Conservation (phyloP, 177 flowering plant species). For the Tripterygium wilfordii region DNA sequence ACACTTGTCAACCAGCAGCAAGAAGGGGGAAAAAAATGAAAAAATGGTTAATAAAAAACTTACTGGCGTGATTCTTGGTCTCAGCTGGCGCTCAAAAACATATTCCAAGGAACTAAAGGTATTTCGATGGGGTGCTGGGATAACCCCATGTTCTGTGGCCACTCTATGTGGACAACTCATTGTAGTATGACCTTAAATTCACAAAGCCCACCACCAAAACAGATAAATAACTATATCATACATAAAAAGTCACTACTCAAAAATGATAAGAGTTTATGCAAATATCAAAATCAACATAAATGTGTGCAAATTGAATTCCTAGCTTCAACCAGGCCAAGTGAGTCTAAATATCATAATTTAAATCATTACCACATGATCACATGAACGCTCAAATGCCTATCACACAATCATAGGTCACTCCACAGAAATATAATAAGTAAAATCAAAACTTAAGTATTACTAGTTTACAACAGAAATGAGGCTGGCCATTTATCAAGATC, state of each 20-base stretch:
- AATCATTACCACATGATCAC: no score
- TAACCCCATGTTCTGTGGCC: constrained; percentile 65
- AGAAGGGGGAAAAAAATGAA: neutral
- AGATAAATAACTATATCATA: neutral
- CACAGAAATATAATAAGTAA: no score
- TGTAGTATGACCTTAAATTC: constrained; percentile 81
- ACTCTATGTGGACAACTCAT: constrained; percentile 82
- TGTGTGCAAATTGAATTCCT: no score
- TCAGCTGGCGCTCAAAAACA: constrained; percentile 72
- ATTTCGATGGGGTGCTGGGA: constrained; percentile 55
- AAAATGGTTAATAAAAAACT: constrained; percentile 7
- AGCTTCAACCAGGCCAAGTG: no score
- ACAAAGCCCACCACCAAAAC: constrained; percentile 5
- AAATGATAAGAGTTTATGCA: neutral
- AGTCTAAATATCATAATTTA: no score
- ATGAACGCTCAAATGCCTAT: no score
- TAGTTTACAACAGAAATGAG: no score
- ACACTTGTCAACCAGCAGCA: no score
- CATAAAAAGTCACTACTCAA: neutral
- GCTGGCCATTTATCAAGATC: no score
- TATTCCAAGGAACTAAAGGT: constrained; percentile 45
- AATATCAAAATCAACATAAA: neutral
- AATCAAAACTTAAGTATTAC: no score
- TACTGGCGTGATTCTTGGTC: constrained; percentile 43
- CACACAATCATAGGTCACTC: no score